A percentile compares a stretch with the other conserved stretches of the same genome.
Evolutionary conservation across 73 alveolate species (phyloP).

Genomic region (Urostyla sp.): DNA sequence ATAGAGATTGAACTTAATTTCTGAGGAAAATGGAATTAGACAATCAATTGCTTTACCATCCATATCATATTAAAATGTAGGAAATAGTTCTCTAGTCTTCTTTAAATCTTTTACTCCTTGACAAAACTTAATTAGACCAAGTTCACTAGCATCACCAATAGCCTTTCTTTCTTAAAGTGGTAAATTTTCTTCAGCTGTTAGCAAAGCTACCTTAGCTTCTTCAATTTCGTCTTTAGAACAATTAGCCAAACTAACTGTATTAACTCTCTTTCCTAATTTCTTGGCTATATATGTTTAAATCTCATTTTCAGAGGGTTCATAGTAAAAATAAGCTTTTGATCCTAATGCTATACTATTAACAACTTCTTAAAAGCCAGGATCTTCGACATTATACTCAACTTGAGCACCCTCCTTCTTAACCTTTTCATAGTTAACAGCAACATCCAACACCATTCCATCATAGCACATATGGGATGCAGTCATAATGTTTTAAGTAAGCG

Average conservation of each 20-base stretch:
- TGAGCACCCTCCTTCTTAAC: constrained; percentile 7
- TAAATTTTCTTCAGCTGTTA: constrained; percentile 7
- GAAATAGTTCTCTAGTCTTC: constrained; percentile 69
- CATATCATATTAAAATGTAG: neutral
- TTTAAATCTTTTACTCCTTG: constrained; percentile 80
- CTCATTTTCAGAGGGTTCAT: constrained; percentile 39
- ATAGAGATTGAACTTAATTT: constrained; percentile 31
- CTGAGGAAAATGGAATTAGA: constrained; percentile 32
- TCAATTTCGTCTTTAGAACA: neutral
- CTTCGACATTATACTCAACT: constrained; percentile 32
- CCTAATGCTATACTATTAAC: constrained; percentile 43
- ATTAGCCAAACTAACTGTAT: neutral
- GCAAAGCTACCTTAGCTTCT: constrained; percentile 3
- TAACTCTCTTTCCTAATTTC: constrained; percentile 13
- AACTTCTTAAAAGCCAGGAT: constrained; percentile 40
- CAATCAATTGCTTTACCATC: constrained; percentile 35
- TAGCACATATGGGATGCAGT: constrained; percentile 93
- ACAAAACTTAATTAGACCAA: constrained; percentile 93
- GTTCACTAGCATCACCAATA: constrained; percentile 93
- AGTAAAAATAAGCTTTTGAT: constrained; percentile 50
- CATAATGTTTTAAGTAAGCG: constrained; percentile 96
- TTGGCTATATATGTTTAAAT: constrained; percentile 32
- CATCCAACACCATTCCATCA: constrained; percentile 85
- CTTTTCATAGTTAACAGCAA: constrained; percentile 75
- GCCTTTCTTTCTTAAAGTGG: constrained; percentile 65